Percentiles rank a stretch among this genome's conserved stretches.
phyloP scores from a whole-genome alignment of 352 stramenopile genomes.

The Globisporangium echinulatum region DNA sequence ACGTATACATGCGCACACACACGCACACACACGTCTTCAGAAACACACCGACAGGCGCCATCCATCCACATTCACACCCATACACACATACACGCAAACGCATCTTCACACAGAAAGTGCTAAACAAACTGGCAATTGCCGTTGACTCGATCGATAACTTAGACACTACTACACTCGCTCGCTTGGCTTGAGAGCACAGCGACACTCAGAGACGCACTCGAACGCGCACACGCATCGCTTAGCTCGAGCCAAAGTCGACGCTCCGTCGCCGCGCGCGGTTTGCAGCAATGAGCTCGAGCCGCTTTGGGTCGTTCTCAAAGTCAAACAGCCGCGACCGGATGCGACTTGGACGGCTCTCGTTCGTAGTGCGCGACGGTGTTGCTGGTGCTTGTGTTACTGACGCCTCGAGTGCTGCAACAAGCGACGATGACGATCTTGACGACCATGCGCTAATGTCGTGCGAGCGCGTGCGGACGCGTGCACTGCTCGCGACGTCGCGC shows the following conservation, averaged over 20 bases:
- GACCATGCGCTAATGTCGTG: not conserved
- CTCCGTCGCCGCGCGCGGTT: slow-evolving; percentile 15
- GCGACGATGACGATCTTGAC: too few relatives aligned
- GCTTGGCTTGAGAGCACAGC: not conserved
- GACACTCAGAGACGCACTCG: not conserved
- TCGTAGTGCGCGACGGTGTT: not conserved
- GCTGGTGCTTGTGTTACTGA: not conserved
- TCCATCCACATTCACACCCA: too few relatives aligned
- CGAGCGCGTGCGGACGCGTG: not conserved
- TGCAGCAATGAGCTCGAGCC: slow-evolving; percentile 14
- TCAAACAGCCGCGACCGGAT: slow-evolving; percentile 16
- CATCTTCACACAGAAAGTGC: not conserved
- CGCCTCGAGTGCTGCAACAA: too few relatives aligned
- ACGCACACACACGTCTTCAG: too few relatives aligned
- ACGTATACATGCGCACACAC: too few relatives aligned
- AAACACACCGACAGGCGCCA: too few relatives aligned
- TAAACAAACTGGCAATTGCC: too few relatives aligned
- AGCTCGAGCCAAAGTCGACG: slow-evolving; percentile 1
- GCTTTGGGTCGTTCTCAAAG: slow-evolving; percentile 15
- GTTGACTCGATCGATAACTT: not conserved
- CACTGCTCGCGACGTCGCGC: not conserved
- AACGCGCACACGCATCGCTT: not conserved
- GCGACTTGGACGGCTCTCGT: slow-evolving; percentile 6
- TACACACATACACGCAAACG: not conserved
- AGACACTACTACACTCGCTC: not conserved